Evolutionary conservation across 225 moss, liverwort and hornwort species (phyloP).

Genomic region (Rhytidiadelphus loreus): DNA sequence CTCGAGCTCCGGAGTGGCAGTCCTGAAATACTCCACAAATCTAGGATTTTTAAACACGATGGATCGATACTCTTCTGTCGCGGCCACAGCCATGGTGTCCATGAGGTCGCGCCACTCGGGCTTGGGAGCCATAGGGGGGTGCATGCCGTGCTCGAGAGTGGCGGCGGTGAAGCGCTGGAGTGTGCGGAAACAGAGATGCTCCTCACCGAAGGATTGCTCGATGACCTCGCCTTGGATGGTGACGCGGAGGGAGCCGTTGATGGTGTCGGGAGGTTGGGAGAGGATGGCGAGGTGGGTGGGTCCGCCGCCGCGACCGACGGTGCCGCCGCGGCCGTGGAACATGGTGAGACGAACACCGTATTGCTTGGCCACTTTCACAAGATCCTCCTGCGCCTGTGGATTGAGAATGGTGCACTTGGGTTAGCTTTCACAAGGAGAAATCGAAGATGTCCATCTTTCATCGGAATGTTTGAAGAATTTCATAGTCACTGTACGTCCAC

Average conservation of each 20-base stretch:
- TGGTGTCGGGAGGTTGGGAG: slow-evolving; percentile 93
- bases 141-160: slow-evolving; percentile 92
- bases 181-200: slow-evolving; percentile 90
- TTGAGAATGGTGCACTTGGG: not conserved
- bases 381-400: slow-evolving; percentile 61
- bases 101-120: slow-evolving; percentile 82
- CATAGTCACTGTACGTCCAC: not conserved
- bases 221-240: slow-evolving; percentile 96
- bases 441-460: no score
- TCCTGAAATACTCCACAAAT: slow-evolving; percentile 93
- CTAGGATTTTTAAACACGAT: slow-evolving; percentile 68
- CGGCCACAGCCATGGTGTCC: slow-evolving; percentile 65
- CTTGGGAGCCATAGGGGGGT: slow-evolving; percentile 72
- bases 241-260: slow-evolving; percentile 91
- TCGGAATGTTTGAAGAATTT: no score
- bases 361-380: slow-evolving; percentile 87
- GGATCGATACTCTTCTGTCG: slow-evolving; percentile 81
- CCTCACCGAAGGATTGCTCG: slow-evolving; percentile 92
- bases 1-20: slow-evolving; percentile 33
- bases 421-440: not conserved
- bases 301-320: slow-evolving; percentile 88
- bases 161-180: slow-evolving; percentile 91
- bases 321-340: slow-evolving; percentile 97
- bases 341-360: slow-evolving; percentile 78
- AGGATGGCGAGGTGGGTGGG: slow-evolving; percentile 92